Base-by-base conservation (phyloP, 1,284 basidiomycete species). In the Dichomitus squalens region DNA sequence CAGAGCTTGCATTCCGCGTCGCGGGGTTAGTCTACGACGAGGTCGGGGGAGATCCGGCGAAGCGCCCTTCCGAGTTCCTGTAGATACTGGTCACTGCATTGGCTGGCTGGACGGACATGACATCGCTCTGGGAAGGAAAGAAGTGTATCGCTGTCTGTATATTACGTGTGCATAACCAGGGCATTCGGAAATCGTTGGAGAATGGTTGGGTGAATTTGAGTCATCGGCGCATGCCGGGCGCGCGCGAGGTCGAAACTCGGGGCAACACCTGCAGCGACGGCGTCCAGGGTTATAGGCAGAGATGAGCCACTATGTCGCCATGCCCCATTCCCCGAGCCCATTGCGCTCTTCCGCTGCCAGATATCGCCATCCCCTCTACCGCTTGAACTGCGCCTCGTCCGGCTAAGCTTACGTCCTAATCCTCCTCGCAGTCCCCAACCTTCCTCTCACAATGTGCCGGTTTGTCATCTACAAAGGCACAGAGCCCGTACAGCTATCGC, bases 401-500 rank as follows among this genome's bases (percentile, higher is more conserved):
- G 21, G 43, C 41, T 40, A 38, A 33, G 44, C 14, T 52, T 51
- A 31, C 50, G 53, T 55, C 44, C 47, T 34, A 41, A 14, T 8
- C 11, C 18, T 41, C 39, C 44, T 47, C 58, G 40, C 51, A 44
- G 56, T 50, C 55, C 23, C 55, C 48, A n/a, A n/a, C n/a, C 11
- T 16, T 33, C 18, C 44, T n/a, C 12, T 33, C 44, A 33, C 27
- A 12, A 93, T 94, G 92, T 94, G 92, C 71, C 90, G 92, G 31
- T 91, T 95, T 67, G 89, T 94, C 62, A 91, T 96, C 47, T 95
- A 95, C 82, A 95, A 95, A 73, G 93, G 93, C 66, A 89, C 89
- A 12, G 87, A 90, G 58, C 92, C 93, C 2, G 93, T 95, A 51
- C 90, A 93, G 68, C 79, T 96, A 47, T 92, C 88, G 25, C 93